Evolutionary conservation across 306 rosid genomes (phyloP).

Genomic region (Cicer cuneatum): DNA sequence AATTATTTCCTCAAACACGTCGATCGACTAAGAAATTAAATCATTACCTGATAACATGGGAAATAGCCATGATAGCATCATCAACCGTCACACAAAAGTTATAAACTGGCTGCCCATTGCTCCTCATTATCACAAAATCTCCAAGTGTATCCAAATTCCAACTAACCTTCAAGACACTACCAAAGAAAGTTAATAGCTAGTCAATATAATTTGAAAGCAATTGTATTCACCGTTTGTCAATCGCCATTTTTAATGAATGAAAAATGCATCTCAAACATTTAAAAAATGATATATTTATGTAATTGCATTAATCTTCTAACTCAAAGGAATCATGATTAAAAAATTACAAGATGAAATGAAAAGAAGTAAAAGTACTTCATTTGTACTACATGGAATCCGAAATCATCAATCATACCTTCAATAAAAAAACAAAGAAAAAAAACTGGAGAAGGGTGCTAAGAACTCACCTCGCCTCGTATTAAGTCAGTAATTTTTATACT

Average conservation of each 20-base stretch:
- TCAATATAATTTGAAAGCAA: slow-evolving; percentile 25
- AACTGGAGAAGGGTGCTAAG: slow-evolving; percentile 8
- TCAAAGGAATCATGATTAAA: neutral
- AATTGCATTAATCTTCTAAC: neutral
- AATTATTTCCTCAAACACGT: slow-evolving; percentile 5
- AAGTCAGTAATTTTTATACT: slow-evolving; percentile 83
- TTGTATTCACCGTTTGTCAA: slow-evolving; percentile 14
- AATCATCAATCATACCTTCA: slow-evolving; percentile 20
- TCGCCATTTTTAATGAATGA: slow-evolving; percentile 9
- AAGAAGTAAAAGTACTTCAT: slow-evolving; percentile 15
- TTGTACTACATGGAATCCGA: neutral
- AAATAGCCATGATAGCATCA: slow-evolving; percentile 99
- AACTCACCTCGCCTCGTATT: slow-evolving; percentile 86
- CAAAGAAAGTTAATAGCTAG: slow-evolving; percentile 63
- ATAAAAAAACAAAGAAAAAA: neutral
- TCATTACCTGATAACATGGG: slow-evolving; percentile 90
- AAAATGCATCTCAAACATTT: neutral
- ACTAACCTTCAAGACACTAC: slow-evolving; percentile 93
- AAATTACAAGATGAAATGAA: slow-evolving; percentile 11
- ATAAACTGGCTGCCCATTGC: slow-evolving; percentile 97
- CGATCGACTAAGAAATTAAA: slow-evolving; percentile 26
- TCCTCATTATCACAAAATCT: slow-evolving; percentile 97
- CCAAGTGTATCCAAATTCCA: slow-evolving; percentile 99
- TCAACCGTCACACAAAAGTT: slow-evolving; percentile 97
- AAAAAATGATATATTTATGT: neutral